phyloP scores from a whole-genome alignment of 805 yeast species.

The Pichia deserticola region DNA sequence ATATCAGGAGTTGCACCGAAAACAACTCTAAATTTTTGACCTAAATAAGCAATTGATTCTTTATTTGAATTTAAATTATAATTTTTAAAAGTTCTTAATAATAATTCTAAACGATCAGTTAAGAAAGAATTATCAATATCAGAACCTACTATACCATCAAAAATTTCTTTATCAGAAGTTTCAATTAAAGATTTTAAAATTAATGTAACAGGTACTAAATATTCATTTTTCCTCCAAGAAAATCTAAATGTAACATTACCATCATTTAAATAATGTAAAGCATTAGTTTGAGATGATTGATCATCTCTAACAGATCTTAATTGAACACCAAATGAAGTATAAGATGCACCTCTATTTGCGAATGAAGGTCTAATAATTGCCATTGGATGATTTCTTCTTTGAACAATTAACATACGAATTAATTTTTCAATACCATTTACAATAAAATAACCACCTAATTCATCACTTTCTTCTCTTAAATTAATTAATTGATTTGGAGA shows the following conservation, averaged over 20 bases:
- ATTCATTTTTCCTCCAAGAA: slow-evolving; percentile 96
- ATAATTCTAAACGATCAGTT: slow-evolving; percentile 94
- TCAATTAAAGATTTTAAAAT: slow-evolving; percentile 83
- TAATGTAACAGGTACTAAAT: slow-evolving; percentile 82
- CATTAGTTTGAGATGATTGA: slow-evolving; percentile 96
- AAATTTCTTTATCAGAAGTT: slow-evolving; percentile 89
- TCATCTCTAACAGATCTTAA: slow-evolving; percentile 92
- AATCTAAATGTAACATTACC: slow-evolving; percentile 96
- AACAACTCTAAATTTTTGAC: slow-evolving; percentile 92
- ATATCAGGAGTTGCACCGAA: slow-evolving; percentile 84
- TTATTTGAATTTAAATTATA: slow-evolving; percentile 72
- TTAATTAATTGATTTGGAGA: slow-evolving; percentile 77
- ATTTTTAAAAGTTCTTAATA: slow-evolving; percentile 80
- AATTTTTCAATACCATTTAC: slow-evolving; percentile 96
- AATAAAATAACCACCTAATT: slow-evolving; percentile 92
- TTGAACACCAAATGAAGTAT: slow-evolving; percentile 87
- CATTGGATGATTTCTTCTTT: slow-evolving; percentile 97
- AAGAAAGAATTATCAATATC: slow-evolving; percentile 84
- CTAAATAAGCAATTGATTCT: slow-evolving; percentile 89
- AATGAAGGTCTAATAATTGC: slow-evolving; percentile 94
- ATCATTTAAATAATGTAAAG: slow-evolving; percentile 89
- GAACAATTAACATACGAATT: slow-evolving; percentile 95
- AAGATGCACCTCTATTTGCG: slow-evolving; percentile 86
- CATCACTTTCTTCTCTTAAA: slow-evolving; percentile 86
- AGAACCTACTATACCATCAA: slow-evolving; percentile 91